phyloP scores from a whole-genome alignment of 2,329 filamentous ascomycete species.

The Exophiala aquamarina region DNA sequence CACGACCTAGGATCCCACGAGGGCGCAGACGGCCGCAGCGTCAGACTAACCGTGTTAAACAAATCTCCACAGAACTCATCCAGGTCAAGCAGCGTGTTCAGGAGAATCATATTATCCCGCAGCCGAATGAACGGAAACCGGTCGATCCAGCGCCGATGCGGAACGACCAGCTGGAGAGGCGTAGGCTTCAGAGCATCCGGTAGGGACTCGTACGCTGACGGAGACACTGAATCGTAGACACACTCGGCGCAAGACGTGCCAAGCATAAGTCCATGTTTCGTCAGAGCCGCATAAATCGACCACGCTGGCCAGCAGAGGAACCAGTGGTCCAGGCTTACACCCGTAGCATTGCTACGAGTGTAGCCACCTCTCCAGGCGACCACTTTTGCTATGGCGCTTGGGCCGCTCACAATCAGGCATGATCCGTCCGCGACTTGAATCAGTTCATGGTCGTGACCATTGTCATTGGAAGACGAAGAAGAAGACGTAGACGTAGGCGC shows the following conservation, averaged over 20 bases:
- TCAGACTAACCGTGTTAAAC: conserved; percentile 35
- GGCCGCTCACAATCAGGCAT: background rate
- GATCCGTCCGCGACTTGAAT: background rate
- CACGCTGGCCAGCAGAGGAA: background rate
- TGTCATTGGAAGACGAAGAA: too few relatives aligned
- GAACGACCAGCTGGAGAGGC: conserved; percentile 32
- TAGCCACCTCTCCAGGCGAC: background rate
- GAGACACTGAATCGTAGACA: conserved; percentile 28
- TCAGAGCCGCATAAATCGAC: conserved; percentile 30
- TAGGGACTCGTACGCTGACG: conserved; percentile 19
- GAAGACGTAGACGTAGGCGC: too few relatives aligned
- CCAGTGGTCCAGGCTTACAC: background rate
- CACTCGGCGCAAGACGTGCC: conserved; percentile 31
- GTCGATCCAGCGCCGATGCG: conserved; percentile 43
- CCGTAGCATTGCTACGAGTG: background rate
- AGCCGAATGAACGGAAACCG: conserved; percentile 42
- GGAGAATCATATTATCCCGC: conserved; percentile 38
- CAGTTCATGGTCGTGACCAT: background rate
- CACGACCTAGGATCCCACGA: conserved; percentile 37
- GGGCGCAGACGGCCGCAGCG: conserved; percentile 28
- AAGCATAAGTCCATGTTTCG: conserved; percentile 34
- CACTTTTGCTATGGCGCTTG: background rate
- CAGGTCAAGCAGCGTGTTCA: conserved; percentile 33
- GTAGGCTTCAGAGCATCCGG: conserved; percentile 36
- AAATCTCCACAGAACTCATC: conserved; percentile 39